Base-by-base conservation (phyloP, 768 basidiomycete genomes). In the Artomyces pyxidatus region DNA sequence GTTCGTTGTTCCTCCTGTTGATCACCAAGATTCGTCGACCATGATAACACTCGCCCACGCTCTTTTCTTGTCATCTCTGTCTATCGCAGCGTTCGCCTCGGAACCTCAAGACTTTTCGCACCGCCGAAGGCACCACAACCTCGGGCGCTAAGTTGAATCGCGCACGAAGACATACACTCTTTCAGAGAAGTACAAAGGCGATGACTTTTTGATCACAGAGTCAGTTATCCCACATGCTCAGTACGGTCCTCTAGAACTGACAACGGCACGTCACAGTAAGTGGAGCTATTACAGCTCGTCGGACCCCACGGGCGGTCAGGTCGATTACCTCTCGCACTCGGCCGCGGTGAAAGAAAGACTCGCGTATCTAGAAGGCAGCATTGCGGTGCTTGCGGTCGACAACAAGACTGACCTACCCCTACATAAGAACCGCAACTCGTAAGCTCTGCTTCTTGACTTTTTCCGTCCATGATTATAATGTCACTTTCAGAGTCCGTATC, bases 401-500 rank as follows among this genome's bases (percentile, higher is more conserved):
- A 41, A 26, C 45, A 39, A n/a, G 30, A 48, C 25, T 4, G 22
- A 52, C 25, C 51, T 52, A 26, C 21, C 51, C 10, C 6, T 11
- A 3, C 30, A 35, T 11, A 16, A 16, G 17, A 14, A 37, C 2
- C 51, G 54, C 14, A 19, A 48, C 19, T 55, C 54, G 54, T 55
- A 32, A 32, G 54, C 23, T 27, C 11, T 17, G 21, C 17, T 25
- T n/a, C 17, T 25, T 6, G 22, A n/a, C 40, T n/a, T 11, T 16
- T 4, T 29, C 10, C 7, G 27, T n/a, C 37, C 14, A 41, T 14
- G 11, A 26, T 23, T 48, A 0, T 37, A 26, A 3, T 23, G 14
- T 17, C 32, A 35, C 32, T 26, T 38, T 7, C 42, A 62, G 61
- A 38, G 58, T 66, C 21, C 59, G 65, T 29, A 62, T 67, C 30